These are phyloP conservation scores for Diaporthe humulicola DNA, from an alignment of 2,329 filamentous ascomycete genomes.

Conservation along the genomic window DNA sequence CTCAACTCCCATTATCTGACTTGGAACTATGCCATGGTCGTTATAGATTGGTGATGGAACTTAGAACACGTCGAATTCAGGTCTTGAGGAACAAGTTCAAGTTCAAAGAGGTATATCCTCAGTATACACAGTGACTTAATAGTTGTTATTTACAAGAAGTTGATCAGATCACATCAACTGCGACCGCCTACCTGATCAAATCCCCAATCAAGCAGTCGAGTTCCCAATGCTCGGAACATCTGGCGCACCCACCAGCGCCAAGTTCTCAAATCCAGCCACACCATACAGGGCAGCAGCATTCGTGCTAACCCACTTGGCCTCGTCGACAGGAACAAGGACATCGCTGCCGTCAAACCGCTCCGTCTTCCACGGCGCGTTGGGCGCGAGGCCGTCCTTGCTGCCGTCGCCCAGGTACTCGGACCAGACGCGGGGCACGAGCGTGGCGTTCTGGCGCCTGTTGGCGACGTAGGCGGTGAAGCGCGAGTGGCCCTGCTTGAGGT, in stretches of 20 bases:
- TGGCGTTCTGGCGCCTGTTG: conserved; percentile 56
- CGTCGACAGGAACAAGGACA: conserved; percentile 63
- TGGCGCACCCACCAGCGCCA: conserved; percentile 53
- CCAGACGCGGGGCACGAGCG: conserved; percentile 66
- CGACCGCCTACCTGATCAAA: no score
- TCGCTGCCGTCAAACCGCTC: conserved; percentile 56
- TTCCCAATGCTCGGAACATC: not conserved
- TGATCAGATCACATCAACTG: no score
- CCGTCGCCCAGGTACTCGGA: conserved; percentile 59
- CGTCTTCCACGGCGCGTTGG: conserved; percentile 52
- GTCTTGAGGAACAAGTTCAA: no score
- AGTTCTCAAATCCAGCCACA: conserved; percentile 67
- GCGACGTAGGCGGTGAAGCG: conserved; percentile 69
- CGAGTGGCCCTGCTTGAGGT: conserved; percentile 68
- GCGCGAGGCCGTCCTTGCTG: conserved; percentile 59
- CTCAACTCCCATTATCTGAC: no score
- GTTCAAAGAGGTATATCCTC: no score
- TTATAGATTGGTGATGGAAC: no score
- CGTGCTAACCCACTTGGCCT: conserved; percentile 69
- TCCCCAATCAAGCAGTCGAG: not conserved
- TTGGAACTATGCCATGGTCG: no score
- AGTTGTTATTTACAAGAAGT: not conserved
- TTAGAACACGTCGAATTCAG: no score
- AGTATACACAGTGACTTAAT: not conserved
- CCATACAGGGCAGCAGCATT: conserved; percentile 71